A percentile compares a stretch with the other conserved stretches of the same genome.
Evolutionary conservation across 192 early-diverging fungal genomes (phyloP).

Genomic region (Helicostylum pulchrum): DNA sequence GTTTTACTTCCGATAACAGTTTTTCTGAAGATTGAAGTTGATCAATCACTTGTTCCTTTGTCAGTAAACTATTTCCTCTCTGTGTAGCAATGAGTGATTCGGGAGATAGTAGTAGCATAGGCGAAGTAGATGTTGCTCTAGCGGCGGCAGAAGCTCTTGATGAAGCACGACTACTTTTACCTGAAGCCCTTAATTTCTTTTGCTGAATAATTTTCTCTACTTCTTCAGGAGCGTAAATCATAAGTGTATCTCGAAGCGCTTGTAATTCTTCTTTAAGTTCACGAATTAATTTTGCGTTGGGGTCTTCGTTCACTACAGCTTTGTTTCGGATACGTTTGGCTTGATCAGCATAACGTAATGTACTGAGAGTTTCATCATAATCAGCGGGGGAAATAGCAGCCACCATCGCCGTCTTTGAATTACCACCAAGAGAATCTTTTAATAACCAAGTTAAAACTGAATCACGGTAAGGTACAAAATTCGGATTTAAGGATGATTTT

Average conservation of each 20-base stretch:
- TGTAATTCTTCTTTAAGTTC: constrained; percentile 73
- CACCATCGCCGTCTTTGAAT: constrained; percentile 70
- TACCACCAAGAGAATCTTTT: constrained; percentile 71
- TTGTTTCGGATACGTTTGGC: constrained; percentile 80
- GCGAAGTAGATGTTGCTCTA: constrained; percentile 1
- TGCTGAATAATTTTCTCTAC: constrained; percentile 27
- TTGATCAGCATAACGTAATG: constrained; percentile 78
- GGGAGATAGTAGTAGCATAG: constrained; percentile 26
- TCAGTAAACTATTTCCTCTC: constrained; percentile 19
- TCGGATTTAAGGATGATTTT: not conserved
- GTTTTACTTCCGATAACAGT: constrained; percentile 69
- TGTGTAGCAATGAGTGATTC: constrained; percentile 15
- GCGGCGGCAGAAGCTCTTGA: constrained; percentile 4
- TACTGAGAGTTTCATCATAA: constrained; percentile 65
- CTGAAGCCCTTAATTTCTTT: not conserved
- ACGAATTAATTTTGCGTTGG: constrained; percentile 59
- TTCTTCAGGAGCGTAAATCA: constrained; percentile 41
- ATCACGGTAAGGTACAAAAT: constrained; percentile 87
- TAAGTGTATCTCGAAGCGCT: constrained; percentile 51
- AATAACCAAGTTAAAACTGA: constrained; percentile 73
- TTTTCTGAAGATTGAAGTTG: constrained; percentile 73
- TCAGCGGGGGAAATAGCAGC: constrained; percentile 65
- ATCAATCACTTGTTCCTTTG: constrained; percentile 53
- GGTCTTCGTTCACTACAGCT: constrained; percentile 79
- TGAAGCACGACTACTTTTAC: not conserved